A percentile compares a stretch with the other conserved stretches of the same genome.
These are phyloP conservation scores for Elsinoe necatrix DNA, from an alignment of 2,329 filamentous ascomycete species.

Conservation along the genomic window DNA sequence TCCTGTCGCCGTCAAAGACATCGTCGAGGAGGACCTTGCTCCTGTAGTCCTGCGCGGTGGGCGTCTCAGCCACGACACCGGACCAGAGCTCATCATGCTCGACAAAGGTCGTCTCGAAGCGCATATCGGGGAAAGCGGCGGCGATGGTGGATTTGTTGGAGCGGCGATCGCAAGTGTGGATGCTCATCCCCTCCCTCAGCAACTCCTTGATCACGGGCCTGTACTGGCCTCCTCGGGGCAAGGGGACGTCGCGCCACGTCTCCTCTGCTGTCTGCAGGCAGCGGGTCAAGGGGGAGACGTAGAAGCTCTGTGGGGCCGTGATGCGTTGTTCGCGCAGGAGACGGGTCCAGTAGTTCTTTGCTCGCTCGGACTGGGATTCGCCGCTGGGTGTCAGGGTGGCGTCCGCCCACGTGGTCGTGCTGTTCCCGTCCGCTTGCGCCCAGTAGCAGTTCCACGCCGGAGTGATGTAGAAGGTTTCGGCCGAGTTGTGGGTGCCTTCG, in stretches of 20 bases:
- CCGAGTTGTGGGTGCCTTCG: constrained; percentile 57
- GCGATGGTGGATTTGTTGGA: constrained; percentile 48
- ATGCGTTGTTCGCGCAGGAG: constrained; percentile 47
- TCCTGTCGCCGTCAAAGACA: constrained; percentile 46
- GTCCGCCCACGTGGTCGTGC: constrained; percentile 55
- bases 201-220: constrained; percentile 55
- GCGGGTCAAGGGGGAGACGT: constrained; percentile 55
- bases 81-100: constrained; percentile 51
- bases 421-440: constrained; percentile 56
- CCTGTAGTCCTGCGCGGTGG: constrained; percentile 44
- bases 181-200: constrained; percentile 57
- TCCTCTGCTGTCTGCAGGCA: constrained; percentile 56
- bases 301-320: constrained; percentile 55
- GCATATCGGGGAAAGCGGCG: constrained; percentile 44
- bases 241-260: constrained; percentile 49
- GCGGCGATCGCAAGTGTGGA: constrained; percentile 60
- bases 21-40: constrained; percentile 47
- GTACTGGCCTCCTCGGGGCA: constrained; percentile 50
- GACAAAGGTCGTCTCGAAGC: constrained; percentile 52
- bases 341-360: constrained; percentile 51
- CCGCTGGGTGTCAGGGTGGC: constrained; percentile 53
- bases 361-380: constrained; percentile 48
- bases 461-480: constrained; percentile 59
- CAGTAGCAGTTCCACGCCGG: constrained; percentile 62
- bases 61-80: constrained; percentile 42